Base-by-base conservation (phyloP, 768 basidiomycete genomes). In the Hypholoma sublateritium region DNA sequence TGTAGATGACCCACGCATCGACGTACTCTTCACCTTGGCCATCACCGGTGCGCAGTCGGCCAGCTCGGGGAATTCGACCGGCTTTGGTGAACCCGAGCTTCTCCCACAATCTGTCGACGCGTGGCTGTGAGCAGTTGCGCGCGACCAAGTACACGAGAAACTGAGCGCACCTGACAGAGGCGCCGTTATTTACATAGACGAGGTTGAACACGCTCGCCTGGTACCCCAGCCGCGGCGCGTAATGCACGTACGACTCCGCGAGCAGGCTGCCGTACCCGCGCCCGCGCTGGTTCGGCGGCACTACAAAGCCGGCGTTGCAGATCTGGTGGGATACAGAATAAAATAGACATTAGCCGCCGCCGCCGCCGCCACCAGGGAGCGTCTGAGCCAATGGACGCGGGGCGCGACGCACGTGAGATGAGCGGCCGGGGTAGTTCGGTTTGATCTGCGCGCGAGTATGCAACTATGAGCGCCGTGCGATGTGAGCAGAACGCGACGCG, bases 231-330 rank as follows among this genome's bases (percentile, higher is more conserved):
- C 73, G 75, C 0, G 93, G 95, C 1, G 84, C 95, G 65, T 92
- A 93, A 68, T 89, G 74, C 17, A 95, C 73, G 71, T 84, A 97
- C 2, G 91, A 91, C 58, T 79, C 80, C 3, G 89, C 93, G 36
- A 98, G 81, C 6, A 82, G 74, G 41, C 74, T 72, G 16, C 94
- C 95, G 64, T 88, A 84, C 28, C 88, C 86, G 35, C 76, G 72
- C 2, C 84, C 84, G 22, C 92, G 80, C 32, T 86, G 83, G 0
- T 65, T 64, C 5, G 81, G 77, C 19, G 88, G 83, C 6, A 95
- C 86, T 35, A 96, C 77, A 72, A 97, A 97, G 2, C 95, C 95
- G 4, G 83, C 93, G 64, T 96, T 97, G 73, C 92, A 93, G 58
- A 90, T 89, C 88, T 92, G 54, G 19, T 44, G 25, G 46, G 53